Evolutionary conservation across 805 yeast species (phyloP), one percentile per base, ranked within the genome.

Genomic region (Wickerhamiella australiensis): DNA sequence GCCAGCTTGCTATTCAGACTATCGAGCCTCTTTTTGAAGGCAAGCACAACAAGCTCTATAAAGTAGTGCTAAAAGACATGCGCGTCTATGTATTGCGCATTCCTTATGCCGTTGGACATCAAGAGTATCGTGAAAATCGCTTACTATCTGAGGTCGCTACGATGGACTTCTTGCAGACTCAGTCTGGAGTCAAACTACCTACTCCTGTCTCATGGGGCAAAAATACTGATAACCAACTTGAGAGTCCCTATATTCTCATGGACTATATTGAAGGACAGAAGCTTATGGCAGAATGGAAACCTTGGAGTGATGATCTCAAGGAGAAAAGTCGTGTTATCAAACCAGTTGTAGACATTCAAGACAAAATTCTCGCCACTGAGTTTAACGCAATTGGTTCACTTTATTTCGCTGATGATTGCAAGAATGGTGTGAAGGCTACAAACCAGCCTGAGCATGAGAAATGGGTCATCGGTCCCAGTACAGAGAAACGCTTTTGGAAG

Each of bases 131-230:
- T 53, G 52, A 56, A 48, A 54, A 57, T 23, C 80, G 85, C 57
- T 71, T 90, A 59, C 79, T 82, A 63, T 78, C 87, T 62, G 98
- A 90, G 65, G 96, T 80, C 49, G 98, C 98, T 18, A 90, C 97
- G 0, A 70, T 85, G 72, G 97, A 90, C 65, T 92, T 84, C 64
- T 72, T 81, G 50, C 64, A 71, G 31, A 65, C 75, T 55, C 85
- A 85, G 61, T 66, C 84, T 49, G 78, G 78, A 11, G 64, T 82
- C 45, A 47, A 50, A 36, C 84, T 84, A 41, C 96, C 96, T 38
- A 78, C 76, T 57, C 83, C 85, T 11, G 68, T 78, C 50, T 75
- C 82, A 2, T 71, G 76, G 61, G 83, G 78, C 60, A 85, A 86
- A 52, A 70, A 76, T 25, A 73, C 76, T 42, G 65, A 75, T 42